Evolutionary conservation across 179 eudicot genomes (phyloP).

Genomic region (Pouteria campechiana): DNA sequence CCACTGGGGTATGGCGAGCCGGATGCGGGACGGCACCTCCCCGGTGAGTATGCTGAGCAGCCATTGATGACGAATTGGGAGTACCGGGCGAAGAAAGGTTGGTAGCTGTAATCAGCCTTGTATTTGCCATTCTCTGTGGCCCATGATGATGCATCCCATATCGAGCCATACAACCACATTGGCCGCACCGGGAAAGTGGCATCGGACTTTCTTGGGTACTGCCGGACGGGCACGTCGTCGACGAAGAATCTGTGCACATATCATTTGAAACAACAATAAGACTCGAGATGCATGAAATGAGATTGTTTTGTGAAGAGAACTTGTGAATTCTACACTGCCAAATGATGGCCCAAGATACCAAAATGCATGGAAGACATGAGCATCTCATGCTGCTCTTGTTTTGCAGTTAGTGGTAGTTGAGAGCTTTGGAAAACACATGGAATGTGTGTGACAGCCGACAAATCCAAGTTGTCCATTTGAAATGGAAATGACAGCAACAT

Average conservation of each 20-base stretch:
- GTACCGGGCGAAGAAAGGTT: conserved; percentile 73
- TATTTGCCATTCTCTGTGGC: conserved; percentile 93
- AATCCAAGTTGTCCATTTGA: too few species aligned
- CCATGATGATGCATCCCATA: conserved; percentile 99
- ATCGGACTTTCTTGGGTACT: conserved; percentile 66
- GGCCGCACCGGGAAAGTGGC: conserved; percentile 79
- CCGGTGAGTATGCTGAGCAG: conserved; percentile 62
- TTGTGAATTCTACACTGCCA: too few species aligned
- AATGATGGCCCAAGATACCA: too few species aligned
- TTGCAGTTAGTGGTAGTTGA: too few species aligned
- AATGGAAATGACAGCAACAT: too few species aligned
- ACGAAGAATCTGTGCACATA: conserved; percentile 86
- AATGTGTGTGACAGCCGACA: too few species aligned
- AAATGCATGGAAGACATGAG: too few species aligned
- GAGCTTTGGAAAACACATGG: too few species aligned
- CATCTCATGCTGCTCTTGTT: too few species aligned
- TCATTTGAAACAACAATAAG: too few species aligned
- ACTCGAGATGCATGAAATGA: too few species aligned
- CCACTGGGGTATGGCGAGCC: conserved; percentile 56
- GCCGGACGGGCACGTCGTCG: conserved; percentile 87
- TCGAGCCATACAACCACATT: conserved; percentile 96
- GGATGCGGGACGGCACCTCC: conserved; percentile 48
- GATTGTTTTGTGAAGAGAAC: too few species aligned
- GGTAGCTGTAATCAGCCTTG: conserved; percentile 83
- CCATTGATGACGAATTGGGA: conserved; percentile 62